Evolutionary conservation across 805 yeast genomes (phyloP).

Genomic region (Yarrowia sp.): DNA sequence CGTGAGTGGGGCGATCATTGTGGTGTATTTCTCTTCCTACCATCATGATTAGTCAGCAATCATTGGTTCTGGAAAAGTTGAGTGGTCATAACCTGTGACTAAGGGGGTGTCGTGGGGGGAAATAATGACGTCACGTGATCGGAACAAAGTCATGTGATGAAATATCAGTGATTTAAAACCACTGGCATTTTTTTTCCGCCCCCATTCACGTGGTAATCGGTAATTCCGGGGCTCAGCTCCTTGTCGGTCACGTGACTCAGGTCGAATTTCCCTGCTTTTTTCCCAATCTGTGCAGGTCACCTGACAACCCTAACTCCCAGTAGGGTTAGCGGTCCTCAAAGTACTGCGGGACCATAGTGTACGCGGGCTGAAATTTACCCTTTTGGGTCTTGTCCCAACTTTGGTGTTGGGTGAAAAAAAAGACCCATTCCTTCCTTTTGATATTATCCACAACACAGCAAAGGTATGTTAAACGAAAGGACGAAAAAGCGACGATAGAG

Average conservation of each 20-base stretch:
- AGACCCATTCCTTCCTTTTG: constrained; percentile 21
- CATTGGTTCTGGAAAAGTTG: not conserved
- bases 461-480: constrained; percentile 34
- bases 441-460: constrained; percentile 38
- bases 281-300: constrained; percentile 12
- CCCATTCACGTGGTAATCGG: not conserved
- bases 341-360: constrained; percentile 28
- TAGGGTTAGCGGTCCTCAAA: constrained; percentile 8
- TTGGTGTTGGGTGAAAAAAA: constrained; percentile 34
- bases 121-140: too few species aligned
- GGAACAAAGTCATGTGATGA: too few species aligned
- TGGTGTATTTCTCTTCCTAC: too few species aligned
- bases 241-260: not conserved
- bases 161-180: too few species aligned
- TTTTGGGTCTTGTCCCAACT: constrained; percentile 37
- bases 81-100: constrained; percentile 24
- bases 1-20: not conserved
- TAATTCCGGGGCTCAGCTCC: not conserved
- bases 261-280: accelerated
- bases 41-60: not conserved
- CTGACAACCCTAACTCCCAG: constrained; percentile 29
- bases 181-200: too few species aligned
- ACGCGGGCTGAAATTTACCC: constrained; percentile 39
- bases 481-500: not conserved
- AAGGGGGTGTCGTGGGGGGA: too few species aligned